A percentile compares a stretch with the other conserved stretches of the same genome.
Evolutionary conservation across 2,329 filamentous ascomycete species (phyloP).

Genomic region (Peltaster fructicola): DNA sequence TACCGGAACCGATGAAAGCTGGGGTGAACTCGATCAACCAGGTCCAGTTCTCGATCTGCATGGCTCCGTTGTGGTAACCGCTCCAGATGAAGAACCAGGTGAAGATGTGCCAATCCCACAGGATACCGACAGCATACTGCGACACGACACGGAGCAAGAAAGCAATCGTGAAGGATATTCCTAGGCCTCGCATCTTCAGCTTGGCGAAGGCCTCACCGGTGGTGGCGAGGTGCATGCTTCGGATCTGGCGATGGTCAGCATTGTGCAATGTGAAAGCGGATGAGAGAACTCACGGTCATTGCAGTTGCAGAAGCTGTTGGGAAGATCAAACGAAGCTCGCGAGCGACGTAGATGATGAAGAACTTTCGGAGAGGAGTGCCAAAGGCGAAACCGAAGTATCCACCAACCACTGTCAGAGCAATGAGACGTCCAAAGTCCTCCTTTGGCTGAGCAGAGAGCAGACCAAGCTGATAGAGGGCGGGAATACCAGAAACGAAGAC

Average conservation of each 20-base stretch:
- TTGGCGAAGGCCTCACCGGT: slow-evolving; percentile 35
- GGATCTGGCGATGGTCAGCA: too few relatives aligned
- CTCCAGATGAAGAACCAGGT: slow-evolving; percentile 39
- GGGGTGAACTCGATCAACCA: slow-evolving; percentile 43
- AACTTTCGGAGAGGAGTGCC: slow-evolving; percentile 44
- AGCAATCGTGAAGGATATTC: slow-evolving; percentile 32
- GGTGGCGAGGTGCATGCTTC: slow-evolving; percentile 42
- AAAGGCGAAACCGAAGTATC: slow-evolving; percentile 48
- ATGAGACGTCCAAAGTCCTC: slow-evolving; percentile 41
- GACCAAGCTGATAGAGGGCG: slow-evolving; percentile 39
- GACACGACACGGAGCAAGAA: slow-evolving; percentile 37
- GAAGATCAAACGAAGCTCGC: slow-evolving; percentile 42
- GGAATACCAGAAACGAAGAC: slow-evolving; percentile 44
- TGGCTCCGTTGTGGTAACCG: slow-evolving; percentile 31
- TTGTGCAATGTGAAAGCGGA: too few relatives aligned
- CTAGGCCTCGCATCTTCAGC: slow-evolving; percentile 39
- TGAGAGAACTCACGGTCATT: too few relatives aligned
- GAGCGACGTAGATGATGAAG: slow-evolving; percentile 48
- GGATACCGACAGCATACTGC: slow-evolving; percentile 41
- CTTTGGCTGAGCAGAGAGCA: slow-evolving; percentile 33
- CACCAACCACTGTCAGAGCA: slow-evolving; percentile 42
- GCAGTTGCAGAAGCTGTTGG: slow-evolving; percentile 43
- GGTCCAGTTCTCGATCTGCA: slow-evolving; percentile 42
- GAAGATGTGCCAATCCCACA: slow-evolving; percentile 30
- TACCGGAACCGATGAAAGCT: slow-evolving; percentile 42